Evolutionary conservation across 352 stramenopile genomes (phyloP), one percentile per base, ranked within the genome.

Genomic region (Bremia lactucae): DNA sequence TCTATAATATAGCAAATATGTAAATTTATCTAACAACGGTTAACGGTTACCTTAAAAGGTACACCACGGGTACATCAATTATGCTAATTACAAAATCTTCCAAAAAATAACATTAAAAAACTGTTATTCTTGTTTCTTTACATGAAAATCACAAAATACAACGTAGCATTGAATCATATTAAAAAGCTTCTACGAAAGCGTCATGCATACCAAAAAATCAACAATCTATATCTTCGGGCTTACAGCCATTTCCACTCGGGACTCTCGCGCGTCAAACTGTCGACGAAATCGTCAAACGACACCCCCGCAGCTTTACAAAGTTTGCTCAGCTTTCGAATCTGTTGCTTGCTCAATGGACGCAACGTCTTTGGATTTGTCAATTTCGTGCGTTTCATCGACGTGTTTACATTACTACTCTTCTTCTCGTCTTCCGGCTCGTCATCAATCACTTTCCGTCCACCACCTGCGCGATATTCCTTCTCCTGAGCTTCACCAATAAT

Each of bases 211-310:
- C n/a, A n/a, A n/a, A n/a, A n/a, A n/a, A n/a, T n/a, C n/a, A n/a
- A n/a, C n/a, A n/a, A n/a, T n/a, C n/a, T n/a, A n/a, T n/a, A n/a
- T n/a, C n/a, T n/a, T n/a, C n/a, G n/a, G n/a, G 36, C 50, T 62
- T 71, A 81, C 40, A 84, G 56, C 72, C 72, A 84, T 61, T 84
- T 84, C 72, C 72, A 84, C 49, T 84, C 68, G 4, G 72, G 63
- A 29, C 68, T 82, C 26, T 74, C 55, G 28, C 67, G 64, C 36
- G 68, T 82, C 46, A 84, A 54, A 16, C 56, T 52, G 26, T 65
- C 72, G 22, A 84, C 55, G 31, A 59, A 80, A 20, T 84, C 72
- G 37, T 84, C 72, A 24, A 84, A 77, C 15, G 72, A 72, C 52
- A 68, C 62, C 34, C 64, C 67, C 3, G 68, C 72, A 23, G 59